Conservation (phyloP, 495 filamentous ascomycete species). For the Friedmanniomyces endolithicus region DNA sequence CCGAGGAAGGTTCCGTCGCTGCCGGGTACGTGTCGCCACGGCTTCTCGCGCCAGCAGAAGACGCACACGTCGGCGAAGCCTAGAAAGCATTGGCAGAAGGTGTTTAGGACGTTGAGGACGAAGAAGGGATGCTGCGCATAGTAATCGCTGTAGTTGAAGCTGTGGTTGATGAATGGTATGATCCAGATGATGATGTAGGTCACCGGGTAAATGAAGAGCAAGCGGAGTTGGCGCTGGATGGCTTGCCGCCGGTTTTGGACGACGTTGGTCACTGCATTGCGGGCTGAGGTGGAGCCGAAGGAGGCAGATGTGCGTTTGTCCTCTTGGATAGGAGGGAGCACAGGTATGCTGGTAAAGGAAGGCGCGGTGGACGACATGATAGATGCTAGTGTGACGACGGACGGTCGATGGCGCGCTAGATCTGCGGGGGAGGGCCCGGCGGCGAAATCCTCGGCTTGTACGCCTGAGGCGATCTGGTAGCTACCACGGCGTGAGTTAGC, state of each 20-base stretch:
- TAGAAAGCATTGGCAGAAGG: constrained; percentile 45
- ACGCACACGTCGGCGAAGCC: constrained; percentile 54
- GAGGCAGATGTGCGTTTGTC: neutral
- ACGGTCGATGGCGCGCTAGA: constrained; percentile 1
- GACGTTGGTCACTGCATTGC: neutral
- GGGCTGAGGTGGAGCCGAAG: neutral
- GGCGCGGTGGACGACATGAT: neutral
- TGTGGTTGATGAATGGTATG: constrained; percentile 53
- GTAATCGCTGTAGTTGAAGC: constrained; percentile 44
- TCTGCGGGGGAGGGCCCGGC: neutral
- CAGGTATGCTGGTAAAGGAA: neutral
- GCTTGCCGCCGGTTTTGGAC: constrained; percentile 22
- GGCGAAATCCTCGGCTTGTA: constrained; percentile 13
- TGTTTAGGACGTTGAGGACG: constrained; percentile 41
- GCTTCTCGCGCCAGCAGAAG: constrained; percentile 53
- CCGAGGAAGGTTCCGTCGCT: constrained; percentile 33
- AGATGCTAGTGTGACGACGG: constrained; percentile 4
- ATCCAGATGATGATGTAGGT: constrained; percentile 63
- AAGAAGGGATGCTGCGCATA: constrained; percentile 40
- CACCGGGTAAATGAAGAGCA: constrained; percentile 59
- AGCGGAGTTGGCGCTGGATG: constrained; percentile 52
- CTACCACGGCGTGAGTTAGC: constrained; percentile 6
- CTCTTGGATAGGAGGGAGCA: constrained; percentile 8
- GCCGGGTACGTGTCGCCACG: constrained; percentile 49
- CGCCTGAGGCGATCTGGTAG: constrained; percentile 2